A percentile compares a stretch with the other conserved stretches of the same genome.
phyloP scores from a whole-genome alignment of 148 eudicot species.

The Fagopyrum esculentum region DNA sequence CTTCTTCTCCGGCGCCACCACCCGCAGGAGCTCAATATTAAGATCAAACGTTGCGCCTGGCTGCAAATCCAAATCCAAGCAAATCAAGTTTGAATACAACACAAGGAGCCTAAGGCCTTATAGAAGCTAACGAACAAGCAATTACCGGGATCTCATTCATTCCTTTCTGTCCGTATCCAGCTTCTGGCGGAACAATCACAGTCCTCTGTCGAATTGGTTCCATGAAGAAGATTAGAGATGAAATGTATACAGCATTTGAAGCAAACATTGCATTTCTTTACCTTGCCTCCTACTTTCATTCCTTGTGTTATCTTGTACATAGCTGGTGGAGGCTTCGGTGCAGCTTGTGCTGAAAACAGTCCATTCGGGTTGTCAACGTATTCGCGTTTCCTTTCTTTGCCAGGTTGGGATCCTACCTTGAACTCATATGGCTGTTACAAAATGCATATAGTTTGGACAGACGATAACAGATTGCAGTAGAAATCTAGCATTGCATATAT shows the following conservation, averaged over 20 bases:
- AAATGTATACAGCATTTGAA: not conserved
- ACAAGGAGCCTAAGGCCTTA: not conserved
- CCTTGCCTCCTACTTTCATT: constrained; percentile 98
- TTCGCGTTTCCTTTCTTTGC: constrained; percentile 94
- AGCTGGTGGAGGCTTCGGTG: constrained; percentile 97
- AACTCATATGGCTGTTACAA: constrained; percentile 72
- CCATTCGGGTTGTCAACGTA: constrained; percentile 91
- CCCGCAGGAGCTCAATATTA: constrained; percentile 83
- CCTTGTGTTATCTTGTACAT: constrained; percentile 80
- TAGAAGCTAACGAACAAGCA: not conserved
- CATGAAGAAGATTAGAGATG: not conserved
- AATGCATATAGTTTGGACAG: not conserved
- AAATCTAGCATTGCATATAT: not conserved
- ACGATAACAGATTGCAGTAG: no score
- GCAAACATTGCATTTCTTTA: constrained; percentile 7
- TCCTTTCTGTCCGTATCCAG: constrained; percentile 84
- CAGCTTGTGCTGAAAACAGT: constrained; percentile 95
- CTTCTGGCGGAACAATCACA: constrained; percentile 86
- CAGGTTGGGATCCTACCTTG: constrained; percentile 87
- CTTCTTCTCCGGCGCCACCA: constrained; percentile 28
- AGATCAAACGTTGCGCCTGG: constrained; percentile 93
- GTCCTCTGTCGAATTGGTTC: constrained; percentile 45
- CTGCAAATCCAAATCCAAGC: constrained; percentile 30
- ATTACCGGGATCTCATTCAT: constrained; percentile 91
- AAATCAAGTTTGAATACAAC: not conserved